Percentiles rank a stretch among this genome's conserved stretches.
Conservation (phyloP, 305 asterid genomes). For the Andrographis paniculata region DNA sequence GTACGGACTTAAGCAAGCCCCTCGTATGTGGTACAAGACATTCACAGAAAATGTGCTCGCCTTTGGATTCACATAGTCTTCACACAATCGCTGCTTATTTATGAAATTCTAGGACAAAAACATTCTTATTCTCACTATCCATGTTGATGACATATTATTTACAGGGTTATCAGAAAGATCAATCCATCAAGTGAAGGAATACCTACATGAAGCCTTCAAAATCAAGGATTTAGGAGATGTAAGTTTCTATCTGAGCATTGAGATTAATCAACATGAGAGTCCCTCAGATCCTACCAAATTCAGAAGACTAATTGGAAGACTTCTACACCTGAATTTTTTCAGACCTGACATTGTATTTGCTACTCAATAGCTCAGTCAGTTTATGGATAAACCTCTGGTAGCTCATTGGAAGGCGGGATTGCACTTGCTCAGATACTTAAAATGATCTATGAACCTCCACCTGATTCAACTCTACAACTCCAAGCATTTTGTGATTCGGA, state of each 20-base stretch:
- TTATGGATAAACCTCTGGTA: neutral
- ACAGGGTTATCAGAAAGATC: neutral
- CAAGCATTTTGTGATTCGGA: constrained; percentile 1
- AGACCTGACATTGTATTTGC: neutral
- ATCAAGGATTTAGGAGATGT: constrained; percentile 3
- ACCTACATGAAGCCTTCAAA: neutral
- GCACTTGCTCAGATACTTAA: neutral
- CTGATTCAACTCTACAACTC: neutral
- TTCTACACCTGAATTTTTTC: neutral
- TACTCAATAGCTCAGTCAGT: neutral
- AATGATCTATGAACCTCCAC: neutral
- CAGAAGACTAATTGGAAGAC: neutral
- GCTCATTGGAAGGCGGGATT: neutral
- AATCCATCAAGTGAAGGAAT: neutral
- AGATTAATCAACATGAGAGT: neutral
- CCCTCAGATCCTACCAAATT: neutral
- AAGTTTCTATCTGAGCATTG: neutral
- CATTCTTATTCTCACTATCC: neutral
- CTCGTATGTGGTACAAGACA: constrained; percentile 2
- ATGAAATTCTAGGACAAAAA: too few species aligned
- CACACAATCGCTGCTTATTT: neutral
- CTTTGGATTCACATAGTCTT: neutral
- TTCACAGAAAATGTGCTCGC: neutral
- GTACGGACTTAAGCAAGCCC: constrained; percentile 4
- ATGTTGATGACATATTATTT: constrained; percentile 5